Evolutionary conservation across 2,329 filamentous ascomycete species (phyloP), one percentile per base, ranked within the genome.

Genomic region (Colletotrichum phormii): DNA sequence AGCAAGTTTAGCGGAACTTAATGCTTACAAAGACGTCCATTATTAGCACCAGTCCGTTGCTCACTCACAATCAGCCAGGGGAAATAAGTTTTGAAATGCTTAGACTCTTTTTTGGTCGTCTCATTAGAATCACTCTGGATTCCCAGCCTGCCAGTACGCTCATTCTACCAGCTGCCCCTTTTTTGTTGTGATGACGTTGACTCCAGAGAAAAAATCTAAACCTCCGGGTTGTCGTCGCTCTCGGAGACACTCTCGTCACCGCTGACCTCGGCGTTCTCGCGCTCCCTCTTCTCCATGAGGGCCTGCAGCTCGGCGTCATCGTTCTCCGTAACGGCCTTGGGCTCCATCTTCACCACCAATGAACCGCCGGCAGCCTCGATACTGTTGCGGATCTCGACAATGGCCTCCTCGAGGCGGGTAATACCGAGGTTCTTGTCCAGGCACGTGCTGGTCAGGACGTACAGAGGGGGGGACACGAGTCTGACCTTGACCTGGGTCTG

Each of bases 211-310:
- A 49, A 57, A 68, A 61, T 65, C 67, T 73, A 73, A 37, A 73
- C 71, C 60, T 73, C 71, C 57, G 71, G 71, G 81, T 94, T 95
- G 82, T 98, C 97, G 81, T 98, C 97, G 81, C 95, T 98, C 85
- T 97, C 96, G 81, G 94, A 97, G 83, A 95, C 89, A 82, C 95
- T 97, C 88, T 99, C 97, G 82, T 99, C 97, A 80, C 97, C 97
- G 83, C 95, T 98, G 80, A 99, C 95, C 84, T 99, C 95, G 82
- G 95, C 94, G 85, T 99, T 99, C 90, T 98, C 96, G 77, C 95
- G 93, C 88, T 98, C 97, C 77, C 94, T 92, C 92, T 98, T 98
- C 89, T 98, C 97, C 97, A 99, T 99, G 76, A 99, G 90, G 64
- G 96, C 97, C 84, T 98, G 95, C 76, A 99, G 88, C 85, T 98